Evolutionary conservation across 768 basidiomycete species (phyloP), one percentile per base, ranked within the genome.

Genomic region (Vararia minispora): DNA sequence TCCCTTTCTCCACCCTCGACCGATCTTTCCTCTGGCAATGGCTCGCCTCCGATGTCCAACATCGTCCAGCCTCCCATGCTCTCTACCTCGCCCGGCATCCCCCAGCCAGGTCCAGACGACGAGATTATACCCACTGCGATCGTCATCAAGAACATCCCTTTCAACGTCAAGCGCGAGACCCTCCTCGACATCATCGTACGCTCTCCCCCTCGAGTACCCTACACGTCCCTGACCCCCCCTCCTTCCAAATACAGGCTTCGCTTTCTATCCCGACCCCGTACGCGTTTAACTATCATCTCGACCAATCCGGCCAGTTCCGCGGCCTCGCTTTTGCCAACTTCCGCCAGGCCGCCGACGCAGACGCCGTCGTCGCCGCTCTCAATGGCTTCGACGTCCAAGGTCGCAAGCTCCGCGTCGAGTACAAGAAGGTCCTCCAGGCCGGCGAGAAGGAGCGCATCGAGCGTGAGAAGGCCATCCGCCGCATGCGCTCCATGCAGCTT

Each of bases 111-210:
- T 42, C 52, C 58, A 29, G 86, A 89, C 51, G 90, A 95, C 61
- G 91, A 95, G 59, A 72, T 95, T 59, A 98, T 98, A 63, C 94
- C 94, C 39, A 98, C 92, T 8, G 95, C 95, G 39, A 97, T 99
- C 55, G 95, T 99, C 57, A 97, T 99, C 62, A 99, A 99, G 76
- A 97, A 97, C 69, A 99, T 99, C 66, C 94, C 94, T 49, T 99
- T 99, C 71, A 91, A 91, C 53, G 90, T 97, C 49, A 88, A 91
- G 65, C 81, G 88, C 55, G 94, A 98, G 65, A 88, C 88, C 30
- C 75, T 99, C 50, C 78, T 98, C 54, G 82, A 85, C 65, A 90
- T 97, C 58, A 98, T 99, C 58, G 92, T 94, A 41, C 47, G 88
- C 74, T 33, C 35, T 47, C 40, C 39, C 30, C 34, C 46, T 37